Evolutionary conservation across 305 asterid genomes (phyloP).

Genomic region (Rubia peregrina): DNA sequence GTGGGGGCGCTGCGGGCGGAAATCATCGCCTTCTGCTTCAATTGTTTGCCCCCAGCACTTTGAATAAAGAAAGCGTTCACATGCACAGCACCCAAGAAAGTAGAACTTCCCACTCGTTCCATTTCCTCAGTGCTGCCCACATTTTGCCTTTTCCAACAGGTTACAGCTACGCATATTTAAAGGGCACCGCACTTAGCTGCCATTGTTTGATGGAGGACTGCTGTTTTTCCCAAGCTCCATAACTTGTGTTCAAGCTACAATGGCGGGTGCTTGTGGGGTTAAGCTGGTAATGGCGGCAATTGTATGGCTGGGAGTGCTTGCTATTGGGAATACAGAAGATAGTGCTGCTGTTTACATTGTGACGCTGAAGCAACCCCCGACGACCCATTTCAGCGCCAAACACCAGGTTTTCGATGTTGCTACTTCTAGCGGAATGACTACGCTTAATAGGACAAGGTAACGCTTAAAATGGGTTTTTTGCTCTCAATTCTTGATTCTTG

Average conservation of each 20-base stretch:
- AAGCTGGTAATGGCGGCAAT: constrained; percentile 21
- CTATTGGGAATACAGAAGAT: constrained; percentile 27
- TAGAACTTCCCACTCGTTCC: constrained; percentile 25
- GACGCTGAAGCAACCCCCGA: constrained; percentile 60
- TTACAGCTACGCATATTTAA: background rate
- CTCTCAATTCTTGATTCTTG: background rate
- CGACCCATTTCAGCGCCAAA: constrained; percentile 33
- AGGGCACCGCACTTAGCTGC: constrained; percentile 10
- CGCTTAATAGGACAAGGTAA: constrained; percentile 52
- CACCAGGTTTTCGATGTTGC: constrained; percentile 25
- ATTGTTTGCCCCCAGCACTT: background rate
- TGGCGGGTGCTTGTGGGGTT: constrained; percentile 38
- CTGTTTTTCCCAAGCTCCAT: constrained; percentile 21
- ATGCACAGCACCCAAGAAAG: constrained; percentile 36
- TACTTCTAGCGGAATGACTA: constrained; percentile 24
- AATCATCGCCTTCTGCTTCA: too few relatives aligned
- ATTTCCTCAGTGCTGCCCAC: constrained; percentile 12
- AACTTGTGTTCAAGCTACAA: constrained; percentile 14
- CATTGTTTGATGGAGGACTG: constrained; percentile 23
- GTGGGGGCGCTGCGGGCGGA: too few relatives aligned
- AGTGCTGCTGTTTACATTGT: constrained; percentile 76
- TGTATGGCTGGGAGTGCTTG: constrained; percentile 40
- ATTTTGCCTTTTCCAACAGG: constrained; percentile 11
- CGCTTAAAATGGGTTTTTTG: background rate
- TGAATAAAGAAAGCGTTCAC: constrained; percentile 32